These are phyloP conservation scores for Moniliella sp. DNA, from an alignment of 1,284 basidiomycete species.

Conservation along the genomic window DNA sequence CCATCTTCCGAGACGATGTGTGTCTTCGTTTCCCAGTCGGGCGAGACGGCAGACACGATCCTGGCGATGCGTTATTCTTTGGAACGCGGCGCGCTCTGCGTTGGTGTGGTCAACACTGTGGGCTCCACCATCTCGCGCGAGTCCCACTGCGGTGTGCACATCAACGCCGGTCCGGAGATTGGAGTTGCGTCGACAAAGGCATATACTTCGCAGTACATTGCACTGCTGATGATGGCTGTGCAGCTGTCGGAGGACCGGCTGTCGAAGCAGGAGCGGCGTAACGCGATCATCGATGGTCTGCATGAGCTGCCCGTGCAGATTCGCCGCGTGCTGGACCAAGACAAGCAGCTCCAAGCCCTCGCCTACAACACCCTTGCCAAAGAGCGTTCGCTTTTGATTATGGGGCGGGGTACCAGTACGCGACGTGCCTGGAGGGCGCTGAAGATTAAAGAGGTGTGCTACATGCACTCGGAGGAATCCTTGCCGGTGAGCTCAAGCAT, in stretches of 20 bases:
- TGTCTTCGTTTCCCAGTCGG: constrained; percentile 93
- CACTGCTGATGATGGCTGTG: constrained; percentile 88
- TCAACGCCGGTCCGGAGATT: constrained; percentile 96
- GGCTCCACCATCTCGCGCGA: constrained; percentile 96
- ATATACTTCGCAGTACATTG: constrained; percentile 97
- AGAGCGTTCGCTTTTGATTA: constrained; percentile 75
- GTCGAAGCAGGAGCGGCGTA: constrained; percentile 67
- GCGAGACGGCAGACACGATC: constrained; percentile 96
- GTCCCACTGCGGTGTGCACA: constrained; percentile 99
- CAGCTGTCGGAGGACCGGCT: constrained; percentile 92
- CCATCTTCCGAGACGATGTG: constrained; percentile 95
- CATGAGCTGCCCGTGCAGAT: constrained; percentile 76
- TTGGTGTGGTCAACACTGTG: constrained; percentile 92
- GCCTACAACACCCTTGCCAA: constrained; percentile 55
- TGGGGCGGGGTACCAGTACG: constrained; percentile 97
- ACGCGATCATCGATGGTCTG: constrained; percentile 84
- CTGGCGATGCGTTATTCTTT: constrained; percentile 85
- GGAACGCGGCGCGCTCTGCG: constrained; percentile 72
- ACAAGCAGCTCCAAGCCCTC: constrained; percentile 58
- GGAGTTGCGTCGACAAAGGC: constrained; percentile 99
- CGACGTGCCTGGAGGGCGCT: constrained; percentile 87
- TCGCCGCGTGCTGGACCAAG: constrained; percentile 64
- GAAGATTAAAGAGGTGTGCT: constrained; percentile 91
- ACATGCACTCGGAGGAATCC: constrained; percentile 44
- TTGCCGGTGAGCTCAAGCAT: constrained; percentile 95